phyloP scores from a whole-genome alignment of 2,329 filamentous ascomycete species.

The Venturia nashicola region DNA sequence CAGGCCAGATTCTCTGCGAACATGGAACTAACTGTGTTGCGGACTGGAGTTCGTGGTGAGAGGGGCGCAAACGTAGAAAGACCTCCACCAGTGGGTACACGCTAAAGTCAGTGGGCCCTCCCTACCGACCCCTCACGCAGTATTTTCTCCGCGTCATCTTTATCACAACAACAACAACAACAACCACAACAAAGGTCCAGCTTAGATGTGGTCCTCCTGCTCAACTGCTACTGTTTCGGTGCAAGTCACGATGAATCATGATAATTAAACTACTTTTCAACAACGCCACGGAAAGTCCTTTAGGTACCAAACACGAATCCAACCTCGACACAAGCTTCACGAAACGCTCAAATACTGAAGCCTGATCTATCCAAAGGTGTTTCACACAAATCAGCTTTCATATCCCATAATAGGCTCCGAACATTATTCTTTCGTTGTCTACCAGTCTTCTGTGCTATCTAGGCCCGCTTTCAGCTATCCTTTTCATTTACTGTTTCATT shows the following conservation, averaged over 20 bases:
- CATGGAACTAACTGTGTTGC: background rate
- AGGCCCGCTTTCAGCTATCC: background rate
- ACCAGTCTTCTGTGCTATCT: background rate
- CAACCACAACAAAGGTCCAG: background rate
- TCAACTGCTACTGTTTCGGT: background rate
- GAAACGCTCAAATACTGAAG: background rate
- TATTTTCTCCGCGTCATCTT: background rate
- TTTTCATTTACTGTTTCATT: background rate
- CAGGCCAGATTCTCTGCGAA: too few relatives aligned
- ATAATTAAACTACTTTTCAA: background rate
- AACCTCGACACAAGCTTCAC: background rate
- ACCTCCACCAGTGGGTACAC: background rate
- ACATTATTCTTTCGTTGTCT: background rate
- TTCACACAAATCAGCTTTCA: background rate
- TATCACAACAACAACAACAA: background rate
- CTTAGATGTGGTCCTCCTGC: background rate
- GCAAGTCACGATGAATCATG: background rate
- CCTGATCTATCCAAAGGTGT: background rate
- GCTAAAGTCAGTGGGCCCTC: background rate
- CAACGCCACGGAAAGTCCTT: background rate
- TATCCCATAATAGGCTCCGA: background rate
- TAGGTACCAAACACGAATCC: background rate
- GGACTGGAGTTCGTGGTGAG: background rate
- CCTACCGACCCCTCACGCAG: background rate
- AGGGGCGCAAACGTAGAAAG: background rate